A percentile compares a stretch with the other conserved stretches of the same genome.
Evolutionary conservation across 805 yeast species (phyloP).

Genomic region (Metschnikowia colocasiae): DNA sequence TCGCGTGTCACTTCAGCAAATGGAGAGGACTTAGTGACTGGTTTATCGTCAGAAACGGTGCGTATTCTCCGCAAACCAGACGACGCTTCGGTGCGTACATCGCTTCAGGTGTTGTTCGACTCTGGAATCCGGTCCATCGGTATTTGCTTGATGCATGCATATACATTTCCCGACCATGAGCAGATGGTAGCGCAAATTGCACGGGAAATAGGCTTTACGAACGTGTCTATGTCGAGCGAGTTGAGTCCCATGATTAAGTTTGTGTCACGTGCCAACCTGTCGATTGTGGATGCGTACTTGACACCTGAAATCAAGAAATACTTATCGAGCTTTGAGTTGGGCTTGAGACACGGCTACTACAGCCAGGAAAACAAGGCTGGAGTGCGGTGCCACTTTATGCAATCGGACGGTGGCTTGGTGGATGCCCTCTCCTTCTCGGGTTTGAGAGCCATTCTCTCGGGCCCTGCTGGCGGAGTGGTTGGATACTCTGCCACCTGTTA

Average conservation of each 20-base stretch:
- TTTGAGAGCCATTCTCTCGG: slow-evolving; percentile 80
- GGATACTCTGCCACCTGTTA: slow-evolving; percentile 85
- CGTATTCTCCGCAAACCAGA: slow-evolving; percentile 32
- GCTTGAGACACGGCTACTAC: slow-evolving; percentile 38
- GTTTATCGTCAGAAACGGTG: slow-evolving; percentile 33
- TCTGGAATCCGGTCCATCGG: slow-evolving; percentile 23
- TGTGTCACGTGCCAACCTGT: slow-evolving; percentile 40
- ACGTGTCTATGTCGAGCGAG: slow-evolving; percentile 37
- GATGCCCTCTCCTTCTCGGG: slow-evolving; percentile 85
- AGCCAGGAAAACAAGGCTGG: slow-evolving; percentile 32
- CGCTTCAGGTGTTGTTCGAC: slow-evolving; percentile 26
- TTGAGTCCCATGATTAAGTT: slow-evolving; percentile 44
- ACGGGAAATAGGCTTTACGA: slow-evolving; percentile 32
- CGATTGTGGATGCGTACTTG: slow-evolving; percentile 44
- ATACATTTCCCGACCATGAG: slow-evolving; percentile 40
- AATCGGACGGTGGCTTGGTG: slow-evolving; percentile 92
- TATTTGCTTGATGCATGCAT: slow-evolving; percentile 39
- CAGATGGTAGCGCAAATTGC: slow-evolving; percentile 32
- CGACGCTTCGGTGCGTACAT: slow-evolving; percentile 18
- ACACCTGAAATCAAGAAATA: slow-evolving; percentile 38
- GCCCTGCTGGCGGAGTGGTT: slow-evolving; percentile 98
- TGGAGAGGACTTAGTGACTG: slow-evolving; percentile 35
- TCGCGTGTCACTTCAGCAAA: slow-evolving; percentile 8
- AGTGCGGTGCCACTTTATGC: slow-evolving; percentile 78
- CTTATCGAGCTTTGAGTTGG: slow-evolving; percentile 34